A percentile compares a stretch with the other conserved stretches of the same genome.
Evolutionary conservation across 257 asterid species (phyloP).

Genomic region (Petrea volubilis): DNA sequence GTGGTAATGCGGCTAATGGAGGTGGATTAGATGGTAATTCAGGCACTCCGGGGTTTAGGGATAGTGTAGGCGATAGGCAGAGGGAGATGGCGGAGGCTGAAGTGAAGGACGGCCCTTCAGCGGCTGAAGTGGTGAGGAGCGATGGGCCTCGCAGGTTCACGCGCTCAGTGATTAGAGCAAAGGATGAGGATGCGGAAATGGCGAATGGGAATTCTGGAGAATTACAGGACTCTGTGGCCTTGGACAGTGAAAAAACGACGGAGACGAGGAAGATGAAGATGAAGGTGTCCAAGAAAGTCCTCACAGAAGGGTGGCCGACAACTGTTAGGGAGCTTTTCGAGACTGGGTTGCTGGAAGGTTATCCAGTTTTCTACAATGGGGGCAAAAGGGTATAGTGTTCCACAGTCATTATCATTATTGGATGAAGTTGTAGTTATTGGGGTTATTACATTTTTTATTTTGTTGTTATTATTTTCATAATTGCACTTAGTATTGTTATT

Average conservation of each 20-base stretch:
- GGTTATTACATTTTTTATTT: no score
- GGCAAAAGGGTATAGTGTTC: slow-evolving; percentile 72
- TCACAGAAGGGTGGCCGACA: slow-evolving; percentile 57
- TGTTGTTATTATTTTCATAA: no score
- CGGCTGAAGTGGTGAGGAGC: slow-evolving; percentile 18
- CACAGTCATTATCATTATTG: not conserved
- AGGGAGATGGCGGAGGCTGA: slow-evolving; percentile 54
- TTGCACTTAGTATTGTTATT: no score
- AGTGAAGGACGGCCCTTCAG: slow-evolving; percentile 49
- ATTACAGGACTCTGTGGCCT: slow-evolving; percentile 47
- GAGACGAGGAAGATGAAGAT: slow-evolving; percentile 56
- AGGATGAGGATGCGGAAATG: slow-evolving; percentile 33
- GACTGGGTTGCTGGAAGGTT: slow-evolving; percentile 94
- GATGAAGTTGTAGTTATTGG: not conserved
- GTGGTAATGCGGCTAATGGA: slow-evolving; percentile 24
- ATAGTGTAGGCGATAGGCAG: no score
- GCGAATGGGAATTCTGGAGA: slow-evolving; percentile 37
- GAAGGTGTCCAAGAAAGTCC: slow-evolving; percentile 68
- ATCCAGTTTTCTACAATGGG: slow-evolving; percentile 95
- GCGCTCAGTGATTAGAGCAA: slow-evolving; percentile 48
- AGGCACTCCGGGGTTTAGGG: slow-evolving; percentile 22
- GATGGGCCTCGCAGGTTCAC: slow-evolving; percentile 47
- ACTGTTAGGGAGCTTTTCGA: slow-evolving; percentile 91
- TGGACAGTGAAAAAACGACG: slow-evolving; percentile 29
- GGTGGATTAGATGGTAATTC: slow-evolving; percentile 28